These are phyloP conservation scores for Trichoderma sp. DNA, from an alignment of 2,329 filamentous ascomycete species.

Conservation along the genomic window DNA sequence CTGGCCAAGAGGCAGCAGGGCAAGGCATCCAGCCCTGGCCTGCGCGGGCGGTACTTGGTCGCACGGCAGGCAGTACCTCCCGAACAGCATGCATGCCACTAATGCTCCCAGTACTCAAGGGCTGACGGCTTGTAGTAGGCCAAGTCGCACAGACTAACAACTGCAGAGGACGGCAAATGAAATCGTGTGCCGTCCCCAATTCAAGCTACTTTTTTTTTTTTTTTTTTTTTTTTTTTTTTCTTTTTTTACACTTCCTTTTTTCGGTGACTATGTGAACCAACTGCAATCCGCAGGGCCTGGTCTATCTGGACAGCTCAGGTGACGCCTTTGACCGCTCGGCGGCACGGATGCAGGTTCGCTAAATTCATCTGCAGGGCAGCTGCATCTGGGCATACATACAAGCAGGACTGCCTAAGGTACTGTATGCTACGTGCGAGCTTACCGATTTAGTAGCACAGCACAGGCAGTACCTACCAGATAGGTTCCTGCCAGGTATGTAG, in stretches of 20 bases:
- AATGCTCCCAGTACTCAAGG: not conserved
- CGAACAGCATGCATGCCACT: not conserved
- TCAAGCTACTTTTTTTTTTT: not conserved
- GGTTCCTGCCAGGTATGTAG: not conserved
- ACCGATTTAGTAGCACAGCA: not conserved
- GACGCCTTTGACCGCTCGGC: constrained; percentile 22
- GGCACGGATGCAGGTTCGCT: constrained; percentile 10
- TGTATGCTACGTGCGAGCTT: not conserved
- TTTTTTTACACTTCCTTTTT: not conserved
- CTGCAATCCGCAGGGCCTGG: constrained; percentile 1
- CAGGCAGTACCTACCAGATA: not conserved
- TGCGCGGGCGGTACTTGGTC: not conserved
- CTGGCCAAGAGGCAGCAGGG: not conserved
- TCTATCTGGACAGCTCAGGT: constrained; percentile 22
- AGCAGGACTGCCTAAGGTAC: not conserved
- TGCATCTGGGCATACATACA: constrained; percentile 15
- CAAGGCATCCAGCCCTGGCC: not conserved
- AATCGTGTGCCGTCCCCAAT: not conserved
- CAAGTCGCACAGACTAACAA: not conserved
- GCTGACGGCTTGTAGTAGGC: not conserved
- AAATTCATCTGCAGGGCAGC: constrained; percentile 5
- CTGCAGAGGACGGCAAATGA: constrained; percentile 9
- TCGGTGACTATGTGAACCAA: constrained; percentile 2
- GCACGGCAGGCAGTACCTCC: not conserved
- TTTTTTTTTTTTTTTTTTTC: not conserved